A percentile compares a stretch with the other conserved stretches of the same genome.
Evolutionary conservation across 2,329 filamentous ascomycete species (phyloP).

Genomic region (Neophaeococcomyces mojaviensis): DNA sequence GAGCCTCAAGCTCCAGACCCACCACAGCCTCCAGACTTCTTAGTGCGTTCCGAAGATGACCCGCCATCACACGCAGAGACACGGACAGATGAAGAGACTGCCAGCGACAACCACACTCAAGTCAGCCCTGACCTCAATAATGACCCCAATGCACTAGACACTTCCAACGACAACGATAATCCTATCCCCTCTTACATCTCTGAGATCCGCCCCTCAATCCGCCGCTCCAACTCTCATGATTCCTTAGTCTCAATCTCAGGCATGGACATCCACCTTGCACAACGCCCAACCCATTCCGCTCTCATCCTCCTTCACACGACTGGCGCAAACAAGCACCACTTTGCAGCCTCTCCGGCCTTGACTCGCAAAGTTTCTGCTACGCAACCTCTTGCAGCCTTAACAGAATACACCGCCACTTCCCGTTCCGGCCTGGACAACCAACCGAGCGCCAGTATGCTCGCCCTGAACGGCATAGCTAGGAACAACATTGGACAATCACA

Average conservation of each 20-base stretch:
- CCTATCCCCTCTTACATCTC: neutral
- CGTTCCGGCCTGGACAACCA: conserved; percentile 9
- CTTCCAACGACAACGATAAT: neutral
- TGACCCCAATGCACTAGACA: neutral
- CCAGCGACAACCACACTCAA: neutral
- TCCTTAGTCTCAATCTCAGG: conserved; percentile 81
- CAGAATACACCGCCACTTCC: conserved; percentile 48
- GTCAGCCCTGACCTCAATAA: neutral
- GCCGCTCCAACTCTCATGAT: conserved; percentile 69
- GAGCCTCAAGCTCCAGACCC: neutral
- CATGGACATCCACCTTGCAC: conserved; percentile 81
- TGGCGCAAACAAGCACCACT: conserved; percentile 17
- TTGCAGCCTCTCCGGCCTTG: conserved; percentile 24
- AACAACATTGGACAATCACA: conserved; percentile 20
- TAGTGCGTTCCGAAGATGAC: neutral
- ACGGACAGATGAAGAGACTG: neutral
- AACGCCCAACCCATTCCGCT: conserved; percentile 62
- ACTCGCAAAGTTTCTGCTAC: conserved; percentile 26
- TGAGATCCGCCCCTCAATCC: conserved; percentile 40
- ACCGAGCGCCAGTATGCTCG: conserved; percentile 14
- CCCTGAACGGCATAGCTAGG: conserved; percentile 19
- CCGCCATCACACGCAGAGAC: neutral
- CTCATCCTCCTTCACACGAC: conserved; percentile 15
- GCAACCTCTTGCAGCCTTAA: conserved; percentile 50
- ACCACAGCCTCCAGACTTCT: neutral